Evolutionary conservation across 2,329 filamentous ascomycete species (phyloP).

Genomic region (Mollisia scopiformis): DNA sequence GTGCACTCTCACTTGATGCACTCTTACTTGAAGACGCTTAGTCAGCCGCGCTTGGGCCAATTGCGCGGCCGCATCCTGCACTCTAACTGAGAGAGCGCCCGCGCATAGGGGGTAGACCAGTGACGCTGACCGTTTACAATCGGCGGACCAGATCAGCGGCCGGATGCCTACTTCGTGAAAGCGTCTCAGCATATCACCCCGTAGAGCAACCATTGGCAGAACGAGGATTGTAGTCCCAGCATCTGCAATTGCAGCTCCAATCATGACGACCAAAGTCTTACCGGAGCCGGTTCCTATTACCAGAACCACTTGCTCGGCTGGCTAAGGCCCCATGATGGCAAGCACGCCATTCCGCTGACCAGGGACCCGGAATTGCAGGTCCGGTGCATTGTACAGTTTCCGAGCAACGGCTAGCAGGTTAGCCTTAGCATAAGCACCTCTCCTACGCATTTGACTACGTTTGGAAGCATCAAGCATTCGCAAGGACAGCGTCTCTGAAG

Average conservation of each 20-base stretch:
- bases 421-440: too few relatives aligned
- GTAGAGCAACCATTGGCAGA: slow-evolving; percentile 15
- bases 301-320: slow-evolving; percentile 14
- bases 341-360: slow-evolving; percentile 11
- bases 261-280: slow-evolving; percentile 17
- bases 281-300: slow-evolving; percentile 11
- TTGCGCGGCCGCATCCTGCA: too few relatives aligned
- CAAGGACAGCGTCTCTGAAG: slow-evolving; percentile 1
- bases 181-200: slow-evolving; percentile 13
- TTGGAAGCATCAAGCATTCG: slow-evolving; percentile 9
- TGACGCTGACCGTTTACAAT: background rate
- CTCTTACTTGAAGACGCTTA: too few relatives aligned
- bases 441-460: background rate
- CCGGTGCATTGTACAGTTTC: slow-evolving; percentile 3
- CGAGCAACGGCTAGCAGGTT: slow-evolving; percentile 7
- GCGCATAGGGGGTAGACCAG: background rate
- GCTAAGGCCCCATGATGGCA: slow-evolving; percentile 7
- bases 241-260: slow-evolving; percentile 13
- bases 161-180: slow-evolving; percentile 9
- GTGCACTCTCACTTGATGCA: too few relatives aligned
- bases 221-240: slow-evolving; percentile 16
- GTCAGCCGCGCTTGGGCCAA: too few relatives aligned
- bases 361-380: slow-evolving; percentile 10
- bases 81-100: too few relatives aligned
- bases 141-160: background rate